These are phyloP conservation scores for Echium plantagineum DNA, from an alignment of 257 asterid species.

Conservation along the genomic window DNA sequence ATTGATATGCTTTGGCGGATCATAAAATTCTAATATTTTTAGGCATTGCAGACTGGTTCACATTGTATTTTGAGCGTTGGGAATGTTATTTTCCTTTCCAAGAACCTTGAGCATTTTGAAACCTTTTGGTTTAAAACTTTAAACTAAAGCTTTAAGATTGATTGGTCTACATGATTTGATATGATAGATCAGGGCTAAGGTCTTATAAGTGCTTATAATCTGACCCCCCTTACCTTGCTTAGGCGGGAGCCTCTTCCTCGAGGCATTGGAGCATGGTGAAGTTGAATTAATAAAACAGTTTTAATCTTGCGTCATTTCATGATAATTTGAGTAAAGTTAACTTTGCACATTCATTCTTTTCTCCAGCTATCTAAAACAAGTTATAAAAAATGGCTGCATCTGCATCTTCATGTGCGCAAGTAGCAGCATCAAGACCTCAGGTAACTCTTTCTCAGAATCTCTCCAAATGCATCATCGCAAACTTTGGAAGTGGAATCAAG, in stretches of 20 bases:
- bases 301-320: background rate
- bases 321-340: background rate
- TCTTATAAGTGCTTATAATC: no score
- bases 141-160: no score
- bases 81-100: background rate
- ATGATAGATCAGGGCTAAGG: no score
- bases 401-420: constrained; percentile 35
- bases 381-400: constrained; percentile 48
- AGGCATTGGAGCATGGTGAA: no score
- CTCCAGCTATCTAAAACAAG: constrained; percentile 24
- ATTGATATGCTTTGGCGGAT: background rate
- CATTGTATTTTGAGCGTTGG: background rate
- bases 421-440: constrained; percentile 25
- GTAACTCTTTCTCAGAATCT: constrained; percentile 24
- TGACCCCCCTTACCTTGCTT: no score
- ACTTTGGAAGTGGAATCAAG: constrained; percentile 35
- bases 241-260: no score
- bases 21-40: background rate
- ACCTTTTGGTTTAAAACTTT: no score
- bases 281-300: background rate
- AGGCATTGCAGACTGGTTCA: background rate
- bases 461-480: constrained; percentile 36
- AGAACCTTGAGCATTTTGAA: no score
- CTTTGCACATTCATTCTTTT: constrained; percentile 5
- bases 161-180: no score